phyloP scores from a whole-genome alignment of 106 monocot species.

The Apostasia shenzhenica region DNA sequence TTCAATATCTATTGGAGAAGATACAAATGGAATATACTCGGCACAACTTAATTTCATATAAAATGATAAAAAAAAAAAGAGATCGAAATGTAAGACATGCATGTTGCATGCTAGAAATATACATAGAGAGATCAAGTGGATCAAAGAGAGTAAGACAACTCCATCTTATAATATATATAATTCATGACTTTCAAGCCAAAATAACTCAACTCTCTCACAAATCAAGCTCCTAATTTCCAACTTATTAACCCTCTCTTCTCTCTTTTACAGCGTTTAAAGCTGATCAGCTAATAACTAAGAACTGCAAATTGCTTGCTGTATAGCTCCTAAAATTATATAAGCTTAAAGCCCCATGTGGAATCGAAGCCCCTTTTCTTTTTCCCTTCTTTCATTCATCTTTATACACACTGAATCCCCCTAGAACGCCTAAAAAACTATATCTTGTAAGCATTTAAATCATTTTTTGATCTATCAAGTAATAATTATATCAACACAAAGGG shows the following conservation, averaged over 20 bases:
- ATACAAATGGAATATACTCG: too few relatives aligned
- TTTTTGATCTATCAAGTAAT: too few relatives aligned
- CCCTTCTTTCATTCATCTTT: not conserved
- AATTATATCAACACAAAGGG: too few relatives aligned
- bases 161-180: not conserved
- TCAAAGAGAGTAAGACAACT: not conserved
- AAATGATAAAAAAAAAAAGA: too few relatives aligned
- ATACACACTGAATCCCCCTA: not conserved
- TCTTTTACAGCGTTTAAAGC: not conserved
- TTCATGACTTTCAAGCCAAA: not conserved
- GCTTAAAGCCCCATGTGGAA: not conserved
- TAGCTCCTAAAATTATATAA: not conserved
- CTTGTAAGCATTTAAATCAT: not conserved
- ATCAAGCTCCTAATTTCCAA: not conserved
- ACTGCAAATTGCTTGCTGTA: not conserved
- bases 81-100: too few relatives aligned
- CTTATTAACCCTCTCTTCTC: not conserved
- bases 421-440: not conserved
- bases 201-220: not conserved
- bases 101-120: too few relatives aligned
- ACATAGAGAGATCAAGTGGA: too few relatives aligned
- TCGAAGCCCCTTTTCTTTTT: not conserved
- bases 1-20: too few relatives aligned
- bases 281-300: not conserved
- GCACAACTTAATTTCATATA: too few relatives aligned